Evolutionary conservation across 202 grass and related monocot genomes (phyloP).

Genomic region (Brachypodium distachyon): DNA sequence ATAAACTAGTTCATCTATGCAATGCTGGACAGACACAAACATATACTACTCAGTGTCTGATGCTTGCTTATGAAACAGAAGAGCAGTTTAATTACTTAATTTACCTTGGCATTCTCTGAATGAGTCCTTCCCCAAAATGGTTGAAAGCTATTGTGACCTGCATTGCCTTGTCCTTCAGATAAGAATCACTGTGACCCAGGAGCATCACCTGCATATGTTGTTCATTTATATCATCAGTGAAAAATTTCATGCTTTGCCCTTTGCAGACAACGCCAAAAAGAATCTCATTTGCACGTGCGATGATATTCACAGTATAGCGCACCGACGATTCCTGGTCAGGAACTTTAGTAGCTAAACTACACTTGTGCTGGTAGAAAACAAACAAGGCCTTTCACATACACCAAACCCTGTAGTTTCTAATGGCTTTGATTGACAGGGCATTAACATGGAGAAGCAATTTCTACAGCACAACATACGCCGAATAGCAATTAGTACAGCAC

Average conservation of each 20-base stretch:
- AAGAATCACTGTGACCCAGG: conserved; percentile 76
- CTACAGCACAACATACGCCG: no score
- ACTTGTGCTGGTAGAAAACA: conserved; percentile 10
- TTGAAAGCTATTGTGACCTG: conserved; percentile 96
- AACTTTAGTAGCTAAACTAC: conserved; percentile 8
- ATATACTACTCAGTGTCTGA: neutral
- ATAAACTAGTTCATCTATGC: neutral
- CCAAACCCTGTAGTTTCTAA: conserved; percentile 18
- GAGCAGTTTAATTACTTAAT: neutral
- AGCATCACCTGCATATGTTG: conserved; percentile 68
- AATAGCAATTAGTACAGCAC: conserved; percentile 21
- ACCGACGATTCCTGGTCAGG: conserved; percentile 23
- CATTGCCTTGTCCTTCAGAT: conserved; percentile 73
- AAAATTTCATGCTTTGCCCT: neutral
- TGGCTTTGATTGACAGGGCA: conserved; percentile 1
- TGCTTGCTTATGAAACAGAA: neutral
- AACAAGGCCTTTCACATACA: neutral
- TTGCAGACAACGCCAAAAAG: neutral
- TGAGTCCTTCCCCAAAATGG: conserved; percentile 79
- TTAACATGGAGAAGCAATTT: conserved; percentile 10
- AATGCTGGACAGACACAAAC: neutral
- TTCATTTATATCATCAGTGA: neutral
- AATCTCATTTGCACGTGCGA: neutral
- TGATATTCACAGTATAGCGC: conserved; percentile 3
- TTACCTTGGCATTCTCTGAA: conserved; percentile 92